phyloP scores from a whole-genome alignment of 192 early-diverging fungal genomes.

The Anaeromyces robustus region DNA sequence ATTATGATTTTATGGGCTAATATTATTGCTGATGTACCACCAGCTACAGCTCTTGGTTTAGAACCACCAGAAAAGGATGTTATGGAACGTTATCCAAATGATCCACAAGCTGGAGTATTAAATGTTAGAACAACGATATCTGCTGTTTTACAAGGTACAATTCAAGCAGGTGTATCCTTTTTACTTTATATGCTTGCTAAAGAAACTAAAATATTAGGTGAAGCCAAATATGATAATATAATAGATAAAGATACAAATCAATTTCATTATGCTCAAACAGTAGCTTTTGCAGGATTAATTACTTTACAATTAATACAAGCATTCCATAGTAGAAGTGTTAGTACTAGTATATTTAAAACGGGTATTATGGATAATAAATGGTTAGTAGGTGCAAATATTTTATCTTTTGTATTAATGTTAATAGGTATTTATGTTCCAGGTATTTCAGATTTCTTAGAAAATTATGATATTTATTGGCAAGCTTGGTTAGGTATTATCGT shows the following conservation, averaged over 20 bases:
- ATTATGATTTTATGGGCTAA: constrained; percentile 96
- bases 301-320: constrained; percentile 75
- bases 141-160: constrained; percentile 55
- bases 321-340: constrained; percentile 65
- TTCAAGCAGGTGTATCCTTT: constrained; percentile 42
- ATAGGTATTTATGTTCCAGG: constrained; percentile 68
- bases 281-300: constrained; percentile 67
- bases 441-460: constrained; percentile 3
- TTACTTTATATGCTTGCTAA: constrained; percentile 41
- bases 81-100: constrained; percentile 69
- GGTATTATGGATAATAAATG: constrained; percentile 61
- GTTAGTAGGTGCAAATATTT: constrained; percentile 60
- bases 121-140: constrained; percentile 37
- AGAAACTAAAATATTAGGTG: constrained; percentile 11
- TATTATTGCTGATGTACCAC: constrained; percentile 94
- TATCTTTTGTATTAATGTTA: constrained; percentile 53
- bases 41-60: constrained; percentile 81
- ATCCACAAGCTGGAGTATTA: constrained; percentile 58
- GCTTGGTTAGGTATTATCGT: neutral
- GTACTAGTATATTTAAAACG: constrained; percentile 53
- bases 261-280: constrained; percentile 16
- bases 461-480: neutral
- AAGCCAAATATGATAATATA: neutral
- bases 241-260: constrained; percentile 14
- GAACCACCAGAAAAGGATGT: constrained; percentile 74